A percentile compares a stretch with the other conserved stretches of the same genome.
Conservation (phyloP, 306 rosid genomes). For the Trichosanthes cucumerina region DNA sequence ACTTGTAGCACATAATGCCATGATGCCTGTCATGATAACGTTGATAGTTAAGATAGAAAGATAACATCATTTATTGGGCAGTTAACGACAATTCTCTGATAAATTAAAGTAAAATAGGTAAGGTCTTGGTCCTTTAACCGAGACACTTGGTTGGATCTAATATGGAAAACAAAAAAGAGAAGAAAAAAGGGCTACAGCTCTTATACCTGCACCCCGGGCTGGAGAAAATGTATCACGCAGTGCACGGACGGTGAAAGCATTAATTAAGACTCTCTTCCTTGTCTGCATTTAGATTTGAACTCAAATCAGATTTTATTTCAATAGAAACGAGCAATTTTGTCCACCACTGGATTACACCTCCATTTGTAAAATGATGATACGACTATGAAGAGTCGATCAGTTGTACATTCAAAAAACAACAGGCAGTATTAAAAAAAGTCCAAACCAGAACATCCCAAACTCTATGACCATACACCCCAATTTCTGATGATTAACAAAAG, state of each 20-base stretch:
- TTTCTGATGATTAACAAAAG: neutral
- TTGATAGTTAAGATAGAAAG: neutral
- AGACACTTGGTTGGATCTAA: neutral
- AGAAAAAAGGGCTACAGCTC: conserved; percentile 5
- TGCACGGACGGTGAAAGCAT: conserved; percentile 98
- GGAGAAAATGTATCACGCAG: conserved; percentile 94
- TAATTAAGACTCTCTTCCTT: conserved; percentile 92
- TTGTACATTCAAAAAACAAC: neutral
- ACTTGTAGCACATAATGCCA: conserved; percentile 97
- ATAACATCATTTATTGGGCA: conserved; percentile 1
- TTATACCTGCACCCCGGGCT: conserved; percentile 94
- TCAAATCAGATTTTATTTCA: conserved; percentile 20
- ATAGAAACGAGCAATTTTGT: neutral
- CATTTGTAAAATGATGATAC: neutral
- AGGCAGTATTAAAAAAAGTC: neutral
- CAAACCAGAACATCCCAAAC: neutral
- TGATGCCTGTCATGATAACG: conserved; percentile 54
- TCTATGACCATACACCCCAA: neutral
- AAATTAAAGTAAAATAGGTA: neutral
- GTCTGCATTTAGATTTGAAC: conserved; percentile 48
- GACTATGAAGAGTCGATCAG: neutral
- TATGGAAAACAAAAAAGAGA: neutral
- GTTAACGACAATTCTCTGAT: conserved; percentile 6
- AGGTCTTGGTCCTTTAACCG: neutral
- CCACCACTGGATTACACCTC: neutral